Percentiles rank a stretch among this genome's conserved stretches.
Evolutionary conservation across 2,329 filamentous ascomycete species (phyloP).

Genomic region (Penicillium sp.): DNA sequence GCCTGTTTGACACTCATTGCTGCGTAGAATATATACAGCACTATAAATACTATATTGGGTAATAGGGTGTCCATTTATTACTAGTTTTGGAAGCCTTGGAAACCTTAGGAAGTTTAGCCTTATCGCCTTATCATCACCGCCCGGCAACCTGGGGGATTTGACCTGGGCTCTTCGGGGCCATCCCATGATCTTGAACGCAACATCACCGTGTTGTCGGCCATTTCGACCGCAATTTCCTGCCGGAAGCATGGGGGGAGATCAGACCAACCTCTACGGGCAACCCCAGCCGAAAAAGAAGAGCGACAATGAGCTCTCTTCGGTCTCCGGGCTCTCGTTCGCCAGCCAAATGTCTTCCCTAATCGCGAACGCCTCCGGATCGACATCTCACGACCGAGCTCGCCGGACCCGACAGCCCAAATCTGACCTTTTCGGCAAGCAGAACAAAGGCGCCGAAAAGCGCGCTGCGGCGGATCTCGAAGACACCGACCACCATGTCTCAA

Average conservation of each 20-base stretch:
- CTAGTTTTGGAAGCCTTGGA: no score
- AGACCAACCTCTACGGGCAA: conserved; percentile 71
- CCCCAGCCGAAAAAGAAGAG: conserved; percentile 66
- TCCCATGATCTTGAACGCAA: neutral
- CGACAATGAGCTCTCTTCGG: conserved; percentile 59
- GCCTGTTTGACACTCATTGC: no score
- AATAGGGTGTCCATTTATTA: no score
- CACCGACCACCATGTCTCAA: conserved; percentile 58
- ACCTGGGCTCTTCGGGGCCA: no score
- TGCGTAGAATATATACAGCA: no score
- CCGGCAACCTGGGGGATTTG: neutral
- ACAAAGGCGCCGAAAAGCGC: conserved; percentile 65
- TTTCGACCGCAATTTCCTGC: neutral
- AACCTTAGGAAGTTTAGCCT: neutral
- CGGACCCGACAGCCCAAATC: conserved; percentile 61
- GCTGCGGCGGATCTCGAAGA: conserved; percentile 60
- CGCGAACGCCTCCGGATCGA: conserved; percentile 54
- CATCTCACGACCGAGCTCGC: conserved; percentile 47
- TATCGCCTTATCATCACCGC: neutral
- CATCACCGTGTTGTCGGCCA: neutral
- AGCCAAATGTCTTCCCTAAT: conserved; percentile 85
- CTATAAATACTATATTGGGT: no score
- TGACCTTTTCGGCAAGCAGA: conserved; percentile 71
- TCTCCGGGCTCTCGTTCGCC: conserved; percentile 82
- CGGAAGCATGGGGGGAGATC: conserved; percentile 18